phyloP scores from a whole-genome alignment of 1,284 basidiomycete genomes.

The Peniophora sp. region DNA sequence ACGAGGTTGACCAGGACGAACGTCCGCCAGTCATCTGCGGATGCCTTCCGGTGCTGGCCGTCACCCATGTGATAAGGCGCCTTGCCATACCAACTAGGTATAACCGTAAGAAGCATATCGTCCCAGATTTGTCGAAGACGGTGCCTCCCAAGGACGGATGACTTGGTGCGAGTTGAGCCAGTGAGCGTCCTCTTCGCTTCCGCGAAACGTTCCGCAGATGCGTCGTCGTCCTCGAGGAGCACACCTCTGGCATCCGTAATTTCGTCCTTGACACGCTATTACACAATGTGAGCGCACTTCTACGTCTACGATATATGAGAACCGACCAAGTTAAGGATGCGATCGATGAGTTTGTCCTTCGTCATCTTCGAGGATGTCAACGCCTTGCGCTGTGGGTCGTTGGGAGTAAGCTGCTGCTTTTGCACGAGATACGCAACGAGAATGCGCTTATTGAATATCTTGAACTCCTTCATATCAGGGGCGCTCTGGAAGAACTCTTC shows the following conservation, averaged over 20 bases:
- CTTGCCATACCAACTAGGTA: slow-evolving; percentile 22
- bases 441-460: not conserved
- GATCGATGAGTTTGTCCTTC: not conserved
- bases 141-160: slow-evolving; percentile 17
- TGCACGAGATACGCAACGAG: not conserved
- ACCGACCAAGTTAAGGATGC: not conserved
- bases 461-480: not conserved
- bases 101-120: slow-evolving; percentile 18
- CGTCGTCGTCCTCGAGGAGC: not conserved
- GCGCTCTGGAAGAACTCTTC: not conserved
- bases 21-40: slow-evolving; percentile 29
- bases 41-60: slow-evolving; percentile 22
- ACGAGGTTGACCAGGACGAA: slow-evolving; percentile 20
- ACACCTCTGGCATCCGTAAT: not conserved
- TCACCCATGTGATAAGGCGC: slow-evolving; percentile 23
- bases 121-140: slow-evolving; percentile 16
- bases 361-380: not conserved
- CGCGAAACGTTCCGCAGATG: not conserved
- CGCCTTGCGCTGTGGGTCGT: no score
- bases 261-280: not conserved
- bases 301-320: not conserved
- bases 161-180: slow-evolving; percentile 2
- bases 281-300: not conserved
- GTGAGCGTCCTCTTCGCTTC: not conserved
- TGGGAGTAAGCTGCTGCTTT: not conserved